A percentile compares a stretch with the other conserved stretches of the same genome.
phyloP scores from a whole-genome alignment of 2,329 filamentous ascomycete genomes.

The Mariannaea elegans region DNA sequence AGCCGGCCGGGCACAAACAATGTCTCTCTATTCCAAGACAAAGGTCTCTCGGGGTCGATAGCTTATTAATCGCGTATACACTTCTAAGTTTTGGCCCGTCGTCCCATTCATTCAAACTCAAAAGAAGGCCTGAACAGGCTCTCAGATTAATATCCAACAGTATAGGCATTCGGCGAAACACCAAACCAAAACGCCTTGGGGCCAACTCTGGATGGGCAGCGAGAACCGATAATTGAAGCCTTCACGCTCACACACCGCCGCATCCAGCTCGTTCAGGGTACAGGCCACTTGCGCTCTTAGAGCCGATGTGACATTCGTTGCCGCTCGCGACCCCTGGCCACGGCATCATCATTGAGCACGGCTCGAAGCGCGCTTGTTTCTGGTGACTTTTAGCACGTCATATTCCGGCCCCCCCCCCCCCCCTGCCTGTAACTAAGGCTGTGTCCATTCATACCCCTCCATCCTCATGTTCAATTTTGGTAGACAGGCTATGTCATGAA shows the following conservation, averaged over 20 bases:
- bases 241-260: not conserved
- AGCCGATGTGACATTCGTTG: conserved; percentile 6
- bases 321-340: not conserved
- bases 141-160: too few relatives aligned
- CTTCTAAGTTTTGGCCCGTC: too few relatives aligned
- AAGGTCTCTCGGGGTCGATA: too few relatives aligned
- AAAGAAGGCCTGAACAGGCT: too few relatives aligned
- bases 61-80: too few relatives aligned
- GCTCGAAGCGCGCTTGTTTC: conserved; percentile 18
- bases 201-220: too few relatives aligned
- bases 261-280: not conserved
- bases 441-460: not conserved
- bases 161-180: too few relatives aligned
- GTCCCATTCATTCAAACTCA: too few relatives aligned
- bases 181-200: too few relatives aligned
- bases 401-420: not conserved
- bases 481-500: not conserved
- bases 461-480: not conserved
- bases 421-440: conserved; percentile 5
- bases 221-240: not conserved
- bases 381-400: conserved; percentile 12
- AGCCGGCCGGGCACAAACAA: too few relatives aligned
- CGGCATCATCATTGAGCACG: conserved; percentile 5
- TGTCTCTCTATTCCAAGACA: too few relatives aligned
- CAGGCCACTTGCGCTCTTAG: not conserved